Base-by-base conservation (phyloP, 2,329 filamentous ascomycete genomes). In the Venturia pyrina region DNA sequence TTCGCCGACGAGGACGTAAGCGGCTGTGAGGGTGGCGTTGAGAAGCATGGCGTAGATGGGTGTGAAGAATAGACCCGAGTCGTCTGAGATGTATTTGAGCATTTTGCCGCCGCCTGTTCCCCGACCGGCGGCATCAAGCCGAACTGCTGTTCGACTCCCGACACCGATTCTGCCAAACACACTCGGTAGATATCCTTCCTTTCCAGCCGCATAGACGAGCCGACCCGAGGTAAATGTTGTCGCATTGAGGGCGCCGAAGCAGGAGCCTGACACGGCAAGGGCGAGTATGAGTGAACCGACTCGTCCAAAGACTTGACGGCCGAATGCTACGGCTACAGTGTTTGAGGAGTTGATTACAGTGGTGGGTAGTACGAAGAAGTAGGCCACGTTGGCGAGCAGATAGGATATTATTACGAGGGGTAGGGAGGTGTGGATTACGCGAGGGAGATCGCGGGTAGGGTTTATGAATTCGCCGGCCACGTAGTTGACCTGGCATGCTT, bases 381-480 rank as follows among this genome's bases (percentile, higher is more conserved):
- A 99, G 37, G 92, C 85, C 50, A 97, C 78, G 75, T 98, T 99
- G 70, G 93, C 93, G 62, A 98, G 82, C 41, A 98, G 81, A 77
- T 98, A 99, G 71, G 85, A 90, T 37, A 92, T 75, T 68, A 99
- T 98, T 66, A 99, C 93, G 57, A 97, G 81, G 1, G 95, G 93
- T 85, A 99, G 95, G 17, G 93, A 93, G 0, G 93, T 96, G 78
- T 99, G 95, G 66, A 99, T 96, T 34, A 97, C 93, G 28, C 91
- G 87, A 0, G 95, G 95, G 11, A 99, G 86, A 75, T 99, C 95
- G 69, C 92, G 87, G 61, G 85, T 85, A 0, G 95, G 91, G 73
- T 97, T 93, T 72, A 92, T 89, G 80, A 99, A 98, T 77, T 99
- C 95, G 71, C 93, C 95, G 0, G 96, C 92, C 7, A 99, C 95